phyloP scores from a whole-genome alignment of 768 basidiomycete species.

The Paxillus rubicundulus region DNA sequence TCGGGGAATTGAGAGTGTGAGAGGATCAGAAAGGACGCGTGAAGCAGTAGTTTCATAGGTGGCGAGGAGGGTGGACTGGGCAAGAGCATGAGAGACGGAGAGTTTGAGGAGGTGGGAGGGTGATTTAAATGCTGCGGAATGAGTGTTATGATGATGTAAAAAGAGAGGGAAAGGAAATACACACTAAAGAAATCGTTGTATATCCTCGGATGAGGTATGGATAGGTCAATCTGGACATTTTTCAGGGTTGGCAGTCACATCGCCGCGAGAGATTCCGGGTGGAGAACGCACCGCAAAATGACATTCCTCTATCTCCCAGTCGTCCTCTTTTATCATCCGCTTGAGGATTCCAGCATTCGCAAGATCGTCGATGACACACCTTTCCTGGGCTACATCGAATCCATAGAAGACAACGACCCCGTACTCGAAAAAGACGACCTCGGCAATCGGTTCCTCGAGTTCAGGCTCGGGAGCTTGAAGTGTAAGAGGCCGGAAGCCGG shows the following conservation, averaged over 20 bases:
- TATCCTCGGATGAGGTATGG: constrained; percentile 84
- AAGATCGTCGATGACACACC: constrained; percentile 80
- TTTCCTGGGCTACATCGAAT: constrained; percentile 74
- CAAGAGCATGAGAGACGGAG: constrained; percentile 92
- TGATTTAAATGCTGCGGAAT: constrained; percentile 75
- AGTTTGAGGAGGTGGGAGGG: constrained; percentile 87
- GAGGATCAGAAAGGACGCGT: constrained; percentile 72
- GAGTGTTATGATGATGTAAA: background rate
- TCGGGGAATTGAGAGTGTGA: constrained; percentile 77
- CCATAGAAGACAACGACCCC: constrained; percentile 95
- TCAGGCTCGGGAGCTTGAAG: constrained; percentile 10
- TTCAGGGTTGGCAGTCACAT: background rate
- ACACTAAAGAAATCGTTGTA: constrained; percentile 96
- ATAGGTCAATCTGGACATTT: constrained; percentile 70
- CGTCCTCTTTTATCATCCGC: constrained; percentile 55
- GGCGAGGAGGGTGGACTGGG: constrained; percentile 89
- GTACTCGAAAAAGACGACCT: constrained; percentile 80
- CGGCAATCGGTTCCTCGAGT: constrained; percentile 52
- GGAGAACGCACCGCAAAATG: constrained; percentile 68
- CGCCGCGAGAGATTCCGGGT: no score
- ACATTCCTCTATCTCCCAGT: constrained; percentile 93
- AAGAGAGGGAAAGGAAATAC: constrained; percentile 26
- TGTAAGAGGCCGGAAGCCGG: background rate
- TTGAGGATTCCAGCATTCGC: constrained; percentile 67
- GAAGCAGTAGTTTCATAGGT: constrained; percentile 81